phyloP scores from a whole-genome alignment of 352 stramenopile species.

The Pythium grandisporangium region DNA sequence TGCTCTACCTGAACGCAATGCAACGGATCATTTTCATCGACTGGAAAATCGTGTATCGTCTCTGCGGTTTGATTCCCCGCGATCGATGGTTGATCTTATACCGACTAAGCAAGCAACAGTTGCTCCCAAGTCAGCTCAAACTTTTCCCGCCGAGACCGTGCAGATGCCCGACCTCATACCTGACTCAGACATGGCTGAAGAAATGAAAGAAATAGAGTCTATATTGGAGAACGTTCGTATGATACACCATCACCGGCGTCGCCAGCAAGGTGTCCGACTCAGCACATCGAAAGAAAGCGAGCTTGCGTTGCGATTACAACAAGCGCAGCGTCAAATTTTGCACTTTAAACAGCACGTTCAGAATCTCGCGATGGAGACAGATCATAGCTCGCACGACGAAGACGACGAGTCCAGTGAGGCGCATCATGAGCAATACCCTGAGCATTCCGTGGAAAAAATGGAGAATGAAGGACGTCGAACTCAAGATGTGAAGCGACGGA shows the following conservation, averaged over 20 bases:
- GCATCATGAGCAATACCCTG: no score
- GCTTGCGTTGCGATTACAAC: conserved; percentile 52
- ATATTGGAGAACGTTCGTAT: conserved; percentile 35
- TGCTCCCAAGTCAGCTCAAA: no score
- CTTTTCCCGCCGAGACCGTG: no score
- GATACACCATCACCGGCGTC: conserved; percentile 19
- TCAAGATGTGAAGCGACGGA: no score
- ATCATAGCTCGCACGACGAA: not conserved
- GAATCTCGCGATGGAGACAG: conserved; percentile 8
- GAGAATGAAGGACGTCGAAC: no score
- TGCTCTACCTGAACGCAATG: no score
- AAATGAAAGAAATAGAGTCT: conserved; percentile 45
- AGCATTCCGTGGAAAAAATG: no score
- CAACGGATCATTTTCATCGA: conserved; percentile 26
- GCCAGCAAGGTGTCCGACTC: conserved; percentile 11
- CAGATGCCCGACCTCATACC: no score
- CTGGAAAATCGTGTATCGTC: conserved; percentile 25
- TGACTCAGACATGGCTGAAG: conserved; percentile 17
- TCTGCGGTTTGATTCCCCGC: conserved; percentile 9
- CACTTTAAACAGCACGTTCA: conserved; percentile 59
- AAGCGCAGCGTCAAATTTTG: conserved; percentile 61
- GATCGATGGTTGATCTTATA: not conserved
- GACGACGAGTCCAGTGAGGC: no score
- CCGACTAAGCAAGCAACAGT: no score
- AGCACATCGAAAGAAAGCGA: conserved; percentile 47